Percentiles rank a stretch among this genome's conserved stretches.
Evolutionary conservation across 106 monocot genomes (phyloP).

Genomic region (Acorus calamus): DNA sequence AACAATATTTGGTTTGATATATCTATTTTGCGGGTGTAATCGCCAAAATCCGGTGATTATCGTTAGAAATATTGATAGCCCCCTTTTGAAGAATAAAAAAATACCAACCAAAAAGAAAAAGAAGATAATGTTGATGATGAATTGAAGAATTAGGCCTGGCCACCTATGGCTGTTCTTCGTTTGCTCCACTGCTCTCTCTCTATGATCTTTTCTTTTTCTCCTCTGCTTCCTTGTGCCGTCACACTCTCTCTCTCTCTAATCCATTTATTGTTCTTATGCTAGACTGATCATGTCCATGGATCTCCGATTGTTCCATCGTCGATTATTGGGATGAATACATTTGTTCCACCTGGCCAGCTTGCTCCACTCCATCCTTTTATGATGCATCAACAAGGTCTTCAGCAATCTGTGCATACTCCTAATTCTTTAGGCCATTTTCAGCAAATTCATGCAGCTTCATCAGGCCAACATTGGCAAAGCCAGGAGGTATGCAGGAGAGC

Average conservation of each 20-base stretch:
- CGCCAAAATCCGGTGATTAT: no score
- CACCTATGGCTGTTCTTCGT: no score
- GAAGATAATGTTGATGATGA: no score
- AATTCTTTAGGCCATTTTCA: slow-evolving; percentile 44
- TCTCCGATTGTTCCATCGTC: slow-evolving; percentile 41
- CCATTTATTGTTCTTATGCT: not conserved
- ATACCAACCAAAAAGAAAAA: no score
- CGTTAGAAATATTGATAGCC: no score
- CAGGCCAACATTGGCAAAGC: slow-evolving; percentile 29
- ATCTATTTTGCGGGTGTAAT: no score
- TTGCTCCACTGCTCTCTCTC: no score
- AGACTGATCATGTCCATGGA: slow-evolving; percentile 36
- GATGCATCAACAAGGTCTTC: slow-evolving; percentile 61
- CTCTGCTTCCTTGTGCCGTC: no score
- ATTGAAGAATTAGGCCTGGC: no score
- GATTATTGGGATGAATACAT: slow-evolving; percentile 38
- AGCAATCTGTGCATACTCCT: slow-evolving; percentile 36
- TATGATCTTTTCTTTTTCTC: no score
- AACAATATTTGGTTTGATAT: no score
- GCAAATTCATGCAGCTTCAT: slow-evolving; percentile 17
- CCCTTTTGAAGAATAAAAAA: no score
- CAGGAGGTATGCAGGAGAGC: slow-evolving; percentile 34
- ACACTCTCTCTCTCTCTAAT: not conserved
- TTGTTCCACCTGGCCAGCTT: slow-evolving; percentile 45
- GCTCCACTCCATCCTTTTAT: slow-evolving; percentile 58